Evolutionary conservation across 176 grass and related monocot genomes (phyloP).

Genomic region (Raddia guianensis): DNA sequence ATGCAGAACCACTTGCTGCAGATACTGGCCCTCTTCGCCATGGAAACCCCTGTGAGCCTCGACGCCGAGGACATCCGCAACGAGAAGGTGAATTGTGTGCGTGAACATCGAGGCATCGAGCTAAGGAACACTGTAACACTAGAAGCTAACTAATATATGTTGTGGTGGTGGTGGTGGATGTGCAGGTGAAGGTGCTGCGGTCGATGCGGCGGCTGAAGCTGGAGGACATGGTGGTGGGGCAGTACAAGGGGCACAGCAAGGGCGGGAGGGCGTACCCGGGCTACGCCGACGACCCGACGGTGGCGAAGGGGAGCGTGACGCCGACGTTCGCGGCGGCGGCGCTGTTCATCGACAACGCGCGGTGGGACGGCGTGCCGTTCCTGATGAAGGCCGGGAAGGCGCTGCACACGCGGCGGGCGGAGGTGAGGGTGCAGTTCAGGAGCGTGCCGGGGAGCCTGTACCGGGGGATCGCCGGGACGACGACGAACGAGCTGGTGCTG

Average conservation of each 20-base stretch:
- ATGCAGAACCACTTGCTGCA: conserved; percentile 98
- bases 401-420: conserved; percentile 70
- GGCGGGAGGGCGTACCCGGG: conserved; percentile 64
- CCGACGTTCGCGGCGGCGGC: conserved; percentile 91
- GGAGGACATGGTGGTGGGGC: conserved; percentile 87
- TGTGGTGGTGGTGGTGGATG: not conserved
- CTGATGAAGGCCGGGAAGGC: conserved; percentile 96
- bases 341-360: conserved; percentile 94
- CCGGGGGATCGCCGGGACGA: conserved; percentile 50
- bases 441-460: conserved; percentile 91
- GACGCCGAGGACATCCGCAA: conserved; percentile 95
- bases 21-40: conserved; percentile 92
- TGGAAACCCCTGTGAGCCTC: conserved; percentile 94
- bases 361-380: conserved; percentile 96
- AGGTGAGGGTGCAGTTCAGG: conserved; percentile 96
- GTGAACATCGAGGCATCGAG: not conserved
- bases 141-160: not conserved
- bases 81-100: conserved; percentile 57
- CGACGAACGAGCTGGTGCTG: conserved; percentile 85
- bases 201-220: conserved; percentile 79
- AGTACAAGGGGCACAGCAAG: conserved; percentile 85
- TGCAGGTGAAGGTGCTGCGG: conserved; percentile 77
- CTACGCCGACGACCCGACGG: conserved; percentile 79
- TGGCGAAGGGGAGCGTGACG: conserved; percentile 77
- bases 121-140: not conserved